Conservation (phyloP, 257 asterid species). For the Scutellaria galericulata region DNA sequence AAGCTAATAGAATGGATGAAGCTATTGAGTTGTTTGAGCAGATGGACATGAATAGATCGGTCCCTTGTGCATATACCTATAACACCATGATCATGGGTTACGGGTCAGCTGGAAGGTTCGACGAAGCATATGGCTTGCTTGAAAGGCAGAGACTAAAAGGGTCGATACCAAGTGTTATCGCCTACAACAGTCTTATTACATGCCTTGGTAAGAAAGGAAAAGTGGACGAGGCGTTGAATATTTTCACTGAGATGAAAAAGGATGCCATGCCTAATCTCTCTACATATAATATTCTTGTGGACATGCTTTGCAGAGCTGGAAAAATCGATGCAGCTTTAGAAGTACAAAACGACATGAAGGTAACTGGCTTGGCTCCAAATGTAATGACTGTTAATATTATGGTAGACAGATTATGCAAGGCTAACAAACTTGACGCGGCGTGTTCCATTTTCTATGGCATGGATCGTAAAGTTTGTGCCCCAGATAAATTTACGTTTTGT, state of each 20-base stretch:
- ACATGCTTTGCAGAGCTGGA: constrained; percentile 83
- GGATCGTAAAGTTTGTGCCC: constrained; percentile 72
- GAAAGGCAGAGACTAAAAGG: constrained; percentile 93
- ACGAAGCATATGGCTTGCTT: constrained; percentile 77
- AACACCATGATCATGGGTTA: constrained; percentile 98
- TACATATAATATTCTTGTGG: constrained; percentile 81
- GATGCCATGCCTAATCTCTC: constrained; percentile 88
- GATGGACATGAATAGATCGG: constrained; percentile 70
- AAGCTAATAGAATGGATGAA: constrained; percentile 63
- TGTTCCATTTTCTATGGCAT: constrained; percentile 65
- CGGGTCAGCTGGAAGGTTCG: constrained; percentile 80
- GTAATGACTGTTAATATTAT: constrained; percentile 79
- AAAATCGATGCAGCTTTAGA: constrained; percentile 65
- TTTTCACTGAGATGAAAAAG: constrained; percentile 78
- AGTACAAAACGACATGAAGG: constrained; percentile 70
- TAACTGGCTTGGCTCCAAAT: constrained; percentile 70
- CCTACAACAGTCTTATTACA: constrained; percentile 81
- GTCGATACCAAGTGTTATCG: constrained; percentile 86
- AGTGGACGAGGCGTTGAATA: constrained; percentile 70
- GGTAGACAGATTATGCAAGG: constrained; percentile 93
- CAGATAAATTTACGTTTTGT: constrained; percentile 78
- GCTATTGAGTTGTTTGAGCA: constrained; percentile 87
- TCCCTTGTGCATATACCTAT: constrained; percentile 97
- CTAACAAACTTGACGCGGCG: constrained; percentile 82
- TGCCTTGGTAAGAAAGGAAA: constrained; percentile 82